phyloP scores from a whole-genome alignment of 352 stramenopile genomes.

The Thraustochytrium sp. region DNA sequence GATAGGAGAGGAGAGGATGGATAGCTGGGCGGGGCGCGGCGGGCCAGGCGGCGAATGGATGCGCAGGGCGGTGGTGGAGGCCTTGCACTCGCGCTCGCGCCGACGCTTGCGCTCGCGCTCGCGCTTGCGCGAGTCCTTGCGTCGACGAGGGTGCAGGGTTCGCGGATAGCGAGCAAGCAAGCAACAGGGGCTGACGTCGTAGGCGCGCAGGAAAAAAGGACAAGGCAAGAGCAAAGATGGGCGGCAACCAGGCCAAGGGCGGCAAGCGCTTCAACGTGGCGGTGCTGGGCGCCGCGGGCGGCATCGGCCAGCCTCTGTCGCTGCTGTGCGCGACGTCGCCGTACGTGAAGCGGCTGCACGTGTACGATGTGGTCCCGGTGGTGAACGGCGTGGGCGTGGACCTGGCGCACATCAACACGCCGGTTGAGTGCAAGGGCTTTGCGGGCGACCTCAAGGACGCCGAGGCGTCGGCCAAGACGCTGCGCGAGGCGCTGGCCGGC shows the following conservation, averaged over 20 bases:
- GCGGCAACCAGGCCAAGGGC: constrained; percentile 2
- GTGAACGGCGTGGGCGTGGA: constrained; percentile 96
- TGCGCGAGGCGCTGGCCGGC: constrained; percentile 58
- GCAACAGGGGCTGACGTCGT: too few species aligned
- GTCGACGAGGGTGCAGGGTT: too few species aligned
- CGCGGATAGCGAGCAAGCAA: too few species aligned
- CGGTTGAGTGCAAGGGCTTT: constrained; percentile 52
- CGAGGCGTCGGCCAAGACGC: constrained; percentile 47
- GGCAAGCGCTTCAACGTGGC: constrained; percentile 43
- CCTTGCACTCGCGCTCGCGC: too few species aligned
- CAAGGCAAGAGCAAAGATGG: background rate
- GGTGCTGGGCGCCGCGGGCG: constrained; percentile 80
- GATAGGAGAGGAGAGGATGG: too few species aligned
- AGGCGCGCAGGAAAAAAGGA: too few species aligned
- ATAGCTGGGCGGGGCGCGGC: too few species aligned
- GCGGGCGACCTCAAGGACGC: constrained; percentile 43
- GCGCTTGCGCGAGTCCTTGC: too few species aligned
- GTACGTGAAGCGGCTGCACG: constrained; percentile 87
- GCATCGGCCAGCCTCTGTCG: constrained; percentile 96
- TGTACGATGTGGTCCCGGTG: constrained; percentile 96
- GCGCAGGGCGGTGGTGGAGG: too few species aligned
- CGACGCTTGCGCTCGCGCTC: too few species aligned
- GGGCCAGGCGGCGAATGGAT: too few species aligned
- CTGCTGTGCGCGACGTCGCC: constrained; percentile 93
- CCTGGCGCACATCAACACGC: constrained; percentile 59